A percentile compares a stretch with the other conserved stretches of the same genome.
These are phyloP conservation scores for Ramaria sp. DNA, from an alignment of 768 basidiomycete species.

Conservation along the genomic window DNA sequence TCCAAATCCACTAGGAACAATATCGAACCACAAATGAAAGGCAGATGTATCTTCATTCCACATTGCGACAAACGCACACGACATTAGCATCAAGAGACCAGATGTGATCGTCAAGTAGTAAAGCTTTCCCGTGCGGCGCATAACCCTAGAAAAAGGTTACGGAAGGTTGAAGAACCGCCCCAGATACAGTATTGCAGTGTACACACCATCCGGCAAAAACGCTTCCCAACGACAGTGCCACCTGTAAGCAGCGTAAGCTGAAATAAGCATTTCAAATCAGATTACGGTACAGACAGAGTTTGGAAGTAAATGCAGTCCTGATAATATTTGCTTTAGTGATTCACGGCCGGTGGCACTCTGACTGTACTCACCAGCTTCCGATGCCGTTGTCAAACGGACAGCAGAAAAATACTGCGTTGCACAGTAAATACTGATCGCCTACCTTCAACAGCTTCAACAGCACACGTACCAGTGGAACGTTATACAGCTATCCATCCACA, in stretches of 20 bases:
- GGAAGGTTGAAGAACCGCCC: neutral
- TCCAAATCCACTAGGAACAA: conserved; percentile 75
- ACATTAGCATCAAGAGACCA: conserved; percentile 46
- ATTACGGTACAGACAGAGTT: conserved; percentile 59
- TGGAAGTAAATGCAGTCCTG: conserved; percentile 79
- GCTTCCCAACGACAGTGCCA: conserved; percentile 76
- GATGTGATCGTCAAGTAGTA: conserved; percentile 64
- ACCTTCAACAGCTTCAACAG: conserved; percentile 7
- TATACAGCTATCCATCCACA: conserved; percentile 54
- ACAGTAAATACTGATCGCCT: conserved; percentile 10
- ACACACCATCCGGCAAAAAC: conserved; percentile 78
- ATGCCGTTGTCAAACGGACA: conserved; percentile 57
- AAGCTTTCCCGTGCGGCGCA: conserved; percentile 79
- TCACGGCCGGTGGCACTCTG: neutral
- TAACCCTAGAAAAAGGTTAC: conserved; percentile 41
- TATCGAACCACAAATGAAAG: conserved; percentile 65
- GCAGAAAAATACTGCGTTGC: conserved; percentile 67
- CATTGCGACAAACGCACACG: conserved; percentile 45
- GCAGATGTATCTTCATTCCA: conserved; percentile 57
- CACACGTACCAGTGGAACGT: conserved; percentile 62
- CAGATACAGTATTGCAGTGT: conserved; percentile 6
- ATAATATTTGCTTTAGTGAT: neutral
- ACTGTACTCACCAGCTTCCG: conserved; percentile 58
- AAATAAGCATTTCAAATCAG: conserved; percentile 12
- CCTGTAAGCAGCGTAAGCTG: conserved; percentile 26